A percentile compares a stretch with the other conserved stretches of the same genome.
Evolutionary conservation across 257 asterid genomes (phyloP).

Genomic region (Solanum corneliomulleri): DNA sequence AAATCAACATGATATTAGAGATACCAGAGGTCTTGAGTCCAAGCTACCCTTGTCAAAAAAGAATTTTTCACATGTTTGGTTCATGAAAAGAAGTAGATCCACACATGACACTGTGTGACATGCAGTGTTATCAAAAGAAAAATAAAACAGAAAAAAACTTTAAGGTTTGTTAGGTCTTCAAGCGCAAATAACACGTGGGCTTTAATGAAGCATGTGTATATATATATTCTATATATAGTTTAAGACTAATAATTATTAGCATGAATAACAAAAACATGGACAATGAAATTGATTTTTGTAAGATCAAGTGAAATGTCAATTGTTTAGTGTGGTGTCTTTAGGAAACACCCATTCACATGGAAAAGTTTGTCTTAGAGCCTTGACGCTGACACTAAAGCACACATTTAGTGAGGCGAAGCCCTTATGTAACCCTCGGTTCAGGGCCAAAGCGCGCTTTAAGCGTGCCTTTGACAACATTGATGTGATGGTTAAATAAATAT

Average conservation of each 20-base stretch:
- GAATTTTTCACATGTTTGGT: neutral
- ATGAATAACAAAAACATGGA: neutral
- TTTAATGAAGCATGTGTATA: neutral
- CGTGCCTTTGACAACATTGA: neutral
- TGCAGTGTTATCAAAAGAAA: neutral
- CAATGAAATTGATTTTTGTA: neutral
- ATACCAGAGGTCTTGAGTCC: neutral
- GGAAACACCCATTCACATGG: neutral
- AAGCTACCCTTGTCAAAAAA: neutral
- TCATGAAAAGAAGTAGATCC: neutral
- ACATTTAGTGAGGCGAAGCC: neutral
- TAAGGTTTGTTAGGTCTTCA: neutral
- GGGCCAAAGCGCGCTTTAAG: neutral
- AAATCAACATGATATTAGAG: neutral
- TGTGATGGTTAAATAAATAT: neutral
- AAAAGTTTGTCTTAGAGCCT: neutral
- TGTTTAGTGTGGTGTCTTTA: neutral
- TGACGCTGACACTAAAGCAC: neutral
- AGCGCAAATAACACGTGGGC: neutral
- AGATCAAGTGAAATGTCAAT: neutral
- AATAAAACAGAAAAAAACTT: neutral
- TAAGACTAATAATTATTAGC: neutral
- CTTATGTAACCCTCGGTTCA: neutral
- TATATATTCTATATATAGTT: neutral
- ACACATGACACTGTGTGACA: neutral